These are phyloP conservation scores for Aspergillus candidus DNA, from an alignment of 2,329 filamentous ascomycete genomes.

Conservation along the genomic window DNA sequence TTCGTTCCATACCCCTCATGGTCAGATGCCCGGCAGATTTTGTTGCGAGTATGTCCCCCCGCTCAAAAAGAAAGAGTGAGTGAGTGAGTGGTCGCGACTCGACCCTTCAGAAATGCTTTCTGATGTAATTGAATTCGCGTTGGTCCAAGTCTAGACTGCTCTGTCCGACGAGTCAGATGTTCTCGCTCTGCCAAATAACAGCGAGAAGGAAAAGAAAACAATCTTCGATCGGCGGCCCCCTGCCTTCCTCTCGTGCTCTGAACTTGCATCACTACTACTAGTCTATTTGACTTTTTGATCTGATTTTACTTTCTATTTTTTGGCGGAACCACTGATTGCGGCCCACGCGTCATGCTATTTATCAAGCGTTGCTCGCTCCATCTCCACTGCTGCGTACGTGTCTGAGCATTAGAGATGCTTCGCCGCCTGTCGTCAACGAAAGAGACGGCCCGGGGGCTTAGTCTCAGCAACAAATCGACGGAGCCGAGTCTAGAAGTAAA, in stretches of 20 bases:
- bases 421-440: neutral
- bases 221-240: too few relatives aligned
- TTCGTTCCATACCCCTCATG: too few relatives aligned
- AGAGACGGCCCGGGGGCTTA: neutral
- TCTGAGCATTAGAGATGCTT: constrained; percentile 1
- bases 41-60: too few relatives aligned
- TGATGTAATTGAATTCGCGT: neutral
- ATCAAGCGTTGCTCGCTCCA: too few relatives aligned
- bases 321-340: too few relatives aligned
- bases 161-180: neutral
- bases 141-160: constrained; percentile 1
- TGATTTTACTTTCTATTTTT: too few relatives aligned
- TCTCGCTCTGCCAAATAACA: neutral
- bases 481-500: constrained; percentile 6
- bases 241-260: neutral
- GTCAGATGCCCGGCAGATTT: too few relatives aligned
- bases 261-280: neutral
- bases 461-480: neutral
- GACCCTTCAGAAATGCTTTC: neutral
- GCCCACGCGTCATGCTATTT: too few relatives aligned
- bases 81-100: neutral
- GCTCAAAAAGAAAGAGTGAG: too few relatives aligned
- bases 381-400: too few relatives aligned
- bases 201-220: too few relatives aligned
- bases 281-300: too few relatives aligned